Evolutionary conservation across 106 monocot species (phyloP).

Genomic region (Agapanthus africanus): DNA sequence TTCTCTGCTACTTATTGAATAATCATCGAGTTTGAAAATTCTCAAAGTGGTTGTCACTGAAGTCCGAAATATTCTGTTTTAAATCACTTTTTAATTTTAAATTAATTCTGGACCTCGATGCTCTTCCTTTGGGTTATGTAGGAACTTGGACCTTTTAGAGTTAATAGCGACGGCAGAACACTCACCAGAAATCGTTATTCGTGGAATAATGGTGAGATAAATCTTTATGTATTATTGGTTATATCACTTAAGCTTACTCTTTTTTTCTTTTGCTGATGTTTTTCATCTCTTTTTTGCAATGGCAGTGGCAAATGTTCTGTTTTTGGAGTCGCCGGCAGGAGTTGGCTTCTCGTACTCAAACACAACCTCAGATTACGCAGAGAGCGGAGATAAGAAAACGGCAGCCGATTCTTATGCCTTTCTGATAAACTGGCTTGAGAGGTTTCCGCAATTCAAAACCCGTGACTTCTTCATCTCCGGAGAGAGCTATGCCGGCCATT

Average conservation of each 20-base stretch:
- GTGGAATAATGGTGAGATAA: constrained; percentile 37
- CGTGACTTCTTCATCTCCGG: constrained; percentile 41
- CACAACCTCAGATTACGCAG: constrained; percentile 24
- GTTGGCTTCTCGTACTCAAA: constrained; percentile 51
- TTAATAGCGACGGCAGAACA: constrained; percentile 37
- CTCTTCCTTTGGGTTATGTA: constrained; percentile 53
- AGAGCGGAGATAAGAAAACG: constrained; percentile 26
- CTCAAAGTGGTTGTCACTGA: too few relatives aligned
- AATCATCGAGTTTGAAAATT: background rate
- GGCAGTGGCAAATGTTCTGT: constrained; percentile 45
- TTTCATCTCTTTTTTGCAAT: background rate
- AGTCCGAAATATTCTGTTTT: background rate
- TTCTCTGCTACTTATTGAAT: background rate
- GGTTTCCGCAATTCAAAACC: constrained; percentile 39
- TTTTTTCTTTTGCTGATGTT: too few relatives aligned
- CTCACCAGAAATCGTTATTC: constrained; percentile 32
- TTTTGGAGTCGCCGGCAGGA: constrained; percentile 47
- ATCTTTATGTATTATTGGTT: too few relatives aligned
- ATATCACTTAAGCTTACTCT: too few relatives aligned
- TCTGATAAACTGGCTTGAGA: constrained; percentile 37
- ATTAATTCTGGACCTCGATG: constrained; percentile 35
- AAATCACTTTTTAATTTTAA: background rate
- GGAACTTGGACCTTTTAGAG: constrained; percentile 47
- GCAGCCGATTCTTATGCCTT: constrained; percentile 27
- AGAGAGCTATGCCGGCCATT: constrained; percentile 60